These are phyloP conservation scores for Aureobasidium sp. DNA, from an alignment of 2,329 filamentous ascomycete species.

Conservation along the genomic window DNA sequence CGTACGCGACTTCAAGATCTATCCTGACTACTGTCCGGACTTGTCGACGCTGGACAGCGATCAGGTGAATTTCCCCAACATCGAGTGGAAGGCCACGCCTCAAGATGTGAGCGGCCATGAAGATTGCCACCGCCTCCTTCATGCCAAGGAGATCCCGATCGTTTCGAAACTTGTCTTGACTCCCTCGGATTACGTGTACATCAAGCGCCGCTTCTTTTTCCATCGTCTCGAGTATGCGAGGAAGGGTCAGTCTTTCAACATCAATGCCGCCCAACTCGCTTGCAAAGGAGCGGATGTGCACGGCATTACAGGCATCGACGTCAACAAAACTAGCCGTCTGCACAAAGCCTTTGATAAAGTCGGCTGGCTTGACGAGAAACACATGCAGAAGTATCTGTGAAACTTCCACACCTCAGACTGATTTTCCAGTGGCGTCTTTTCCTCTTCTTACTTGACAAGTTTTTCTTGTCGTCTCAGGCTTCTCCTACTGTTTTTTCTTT, in stretches of 20 bases:
- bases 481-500: not conserved
- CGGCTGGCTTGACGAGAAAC: slow-evolving; percentile 61
- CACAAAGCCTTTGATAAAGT: slow-evolving; percentile 85
- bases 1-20: slow-evolving; percentile 62
- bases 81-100: slow-evolving; percentile 78
- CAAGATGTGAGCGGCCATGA: slow-evolving; percentile 70
- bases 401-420: not conserved
- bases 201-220: slow-evolving; percentile 86
- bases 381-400: slow-evolving; percentile 18
- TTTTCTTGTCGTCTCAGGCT: not conserved
- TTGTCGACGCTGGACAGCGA: slow-evolving; percentile 56
- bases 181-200: slow-evolving; percentile 82
- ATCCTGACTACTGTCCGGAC: slow-evolving; percentile 62
- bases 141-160: slow-evolving; percentile 68
- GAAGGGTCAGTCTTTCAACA: slow-evolving; percentile 77
- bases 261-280: slow-evolving; percentile 93
- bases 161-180: slow-evolving; percentile 75
- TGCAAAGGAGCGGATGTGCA: slow-evolving; percentile 52
- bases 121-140: slow-evolving; percentile 59
- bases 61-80: slow-evolving; percentile 60
- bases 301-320: slow-evolving; percentile 56
- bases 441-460: not conserved
- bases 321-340: slow-evolving; percentile 92
- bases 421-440: not conserved
- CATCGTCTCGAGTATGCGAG: slow-evolving; percentile 60